Evolutionary conservation across 106 monocot species (phyloP).

Genomic region (Narthecium ossifragum): DNA sequence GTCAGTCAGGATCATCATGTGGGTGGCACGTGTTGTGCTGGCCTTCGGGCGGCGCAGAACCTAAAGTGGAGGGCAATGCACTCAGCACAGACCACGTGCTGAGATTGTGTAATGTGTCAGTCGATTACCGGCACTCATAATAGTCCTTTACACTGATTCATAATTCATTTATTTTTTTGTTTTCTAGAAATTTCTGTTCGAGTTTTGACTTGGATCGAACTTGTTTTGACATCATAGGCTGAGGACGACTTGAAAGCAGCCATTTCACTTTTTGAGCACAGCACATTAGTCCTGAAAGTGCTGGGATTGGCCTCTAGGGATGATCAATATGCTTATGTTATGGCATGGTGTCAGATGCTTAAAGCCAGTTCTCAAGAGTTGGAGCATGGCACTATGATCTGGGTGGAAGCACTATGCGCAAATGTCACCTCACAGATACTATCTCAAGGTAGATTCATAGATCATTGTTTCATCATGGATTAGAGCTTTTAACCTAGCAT

Average conservation of each 20-base stretch:
- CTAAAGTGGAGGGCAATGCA: too few species aligned
- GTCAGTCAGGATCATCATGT: too few species aligned
- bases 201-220: background rate
- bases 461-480: background rate
- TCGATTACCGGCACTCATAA: too few species aligned
- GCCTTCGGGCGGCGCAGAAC: too few species aligned
- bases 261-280: slow-evolving; percentile 41
- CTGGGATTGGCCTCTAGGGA: slow-evolving; percentile 33
- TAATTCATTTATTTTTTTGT: too few species aligned
- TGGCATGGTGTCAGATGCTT: slow-evolving; percentile 53
- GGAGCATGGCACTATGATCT: slow-evolving; percentile 51
- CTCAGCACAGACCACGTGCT: too few species aligned
- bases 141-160: too few species aligned
- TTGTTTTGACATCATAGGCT: slow-evolving; percentile 33
- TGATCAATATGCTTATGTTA: slow-evolving; percentile 42
- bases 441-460: slow-evolving; percentile 27
- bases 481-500: background rate
- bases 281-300: slow-evolving; percentile 22
- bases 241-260: slow-evolving; percentile 36
- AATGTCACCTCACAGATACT: slow-evolving; percentile 31
- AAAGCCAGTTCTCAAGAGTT: slow-evolving; percentile 48
- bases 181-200: too few species aligned
- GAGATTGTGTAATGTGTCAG: too few species aligned
- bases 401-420: slow-evolving; percentile 31
- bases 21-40: too few species aligned